Conservation (phyloP, 345 rosid species). For the Sonneratia alba region DNA sequence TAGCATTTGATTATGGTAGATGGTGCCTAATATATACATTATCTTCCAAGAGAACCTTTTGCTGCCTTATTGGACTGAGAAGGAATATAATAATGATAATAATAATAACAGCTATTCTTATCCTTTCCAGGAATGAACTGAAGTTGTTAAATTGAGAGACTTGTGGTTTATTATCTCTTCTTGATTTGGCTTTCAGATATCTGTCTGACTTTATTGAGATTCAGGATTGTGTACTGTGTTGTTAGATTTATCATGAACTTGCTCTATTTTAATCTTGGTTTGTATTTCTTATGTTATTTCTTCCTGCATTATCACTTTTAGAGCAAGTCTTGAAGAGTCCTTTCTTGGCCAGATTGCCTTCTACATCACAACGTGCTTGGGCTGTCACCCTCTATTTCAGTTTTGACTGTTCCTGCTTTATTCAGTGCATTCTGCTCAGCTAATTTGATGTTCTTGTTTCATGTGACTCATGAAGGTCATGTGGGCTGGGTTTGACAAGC, state of each 20-base stretch:
- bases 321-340: too few relatives aligned
- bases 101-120: not conserved
- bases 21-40: not conserved
- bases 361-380: too few relatives aligned
- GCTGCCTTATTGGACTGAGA: not conserved
- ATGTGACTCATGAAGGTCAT: slow-evolving; percentile 38
- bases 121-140: not conserved
- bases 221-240: not conserved
- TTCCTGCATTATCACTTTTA: too few relatives aligned
- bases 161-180: not conserved
- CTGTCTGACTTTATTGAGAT: not conserved
- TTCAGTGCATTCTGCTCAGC: not conserved
- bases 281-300: not conserved
- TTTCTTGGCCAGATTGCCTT: too few relatives aligned
- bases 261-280: not conserved
- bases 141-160: not conserved
- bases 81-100: not conserved
- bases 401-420: not conserved
- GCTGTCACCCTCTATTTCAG: not conserved
- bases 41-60: not conserved
- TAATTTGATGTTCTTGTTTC: slow-evolving; percentile 2
- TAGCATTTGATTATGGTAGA: not conserved
- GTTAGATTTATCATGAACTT: not conserved
- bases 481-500: slow-evolving; percentile 96
- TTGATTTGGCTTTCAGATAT: not conserved